phyloP scores from a whole-genome alignment of 768 basidiomycete species.

The Suillus fuscotomentosus region DNA sequence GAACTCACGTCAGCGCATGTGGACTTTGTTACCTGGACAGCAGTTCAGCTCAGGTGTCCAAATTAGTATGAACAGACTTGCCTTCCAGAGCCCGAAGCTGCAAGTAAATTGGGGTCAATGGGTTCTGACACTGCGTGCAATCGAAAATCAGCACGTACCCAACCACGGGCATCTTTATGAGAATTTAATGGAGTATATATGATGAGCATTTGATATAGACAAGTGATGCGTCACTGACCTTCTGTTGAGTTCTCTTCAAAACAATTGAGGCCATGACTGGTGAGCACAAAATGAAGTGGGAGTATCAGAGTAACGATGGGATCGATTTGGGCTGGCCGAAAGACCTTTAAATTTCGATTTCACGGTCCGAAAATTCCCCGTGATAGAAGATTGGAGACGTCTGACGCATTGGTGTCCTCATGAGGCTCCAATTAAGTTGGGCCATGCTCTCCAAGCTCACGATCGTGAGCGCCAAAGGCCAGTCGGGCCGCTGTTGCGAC shows the following conservation, averaged over 20 bases:
- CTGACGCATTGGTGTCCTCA: conserved; percentile 1
- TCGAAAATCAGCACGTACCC: conserved; percentile 40
- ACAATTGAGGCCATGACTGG: conserved; percentile 47
- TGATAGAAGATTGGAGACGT: conserved; percentile 7
- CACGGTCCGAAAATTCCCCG: conserved; percentile 13
- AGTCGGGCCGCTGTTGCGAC: too few relatives aligned
- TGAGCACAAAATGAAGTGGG: conserved; percentile 11
- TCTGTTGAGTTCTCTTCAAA: conserved; percentile 59
- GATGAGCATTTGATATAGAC: conserved; percentile 5
- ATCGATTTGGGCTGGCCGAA: conserved; percentile 2
- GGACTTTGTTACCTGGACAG: conserved; percentile 51
- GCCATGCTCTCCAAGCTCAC: not conserved
- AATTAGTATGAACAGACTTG: conserved; percentile 19
- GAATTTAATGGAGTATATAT: not conserved
- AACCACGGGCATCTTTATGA: conserved; percentile 62
- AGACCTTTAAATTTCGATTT: not conserved
- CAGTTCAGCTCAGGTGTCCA: conserved; percentile 3
- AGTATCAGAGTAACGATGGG: conserved; percentile 9
- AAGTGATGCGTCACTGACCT: conserved; percentile 35
- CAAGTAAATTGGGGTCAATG: not conserved
- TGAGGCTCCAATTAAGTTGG: not conserved
- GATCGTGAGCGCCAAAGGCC: not conserved
- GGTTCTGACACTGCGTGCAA: conserved; percentile 4
- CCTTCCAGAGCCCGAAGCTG: conserved; percentile 76
- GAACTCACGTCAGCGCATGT: conserved; percentile 57